Percentiles rank a stretch among this genome's conserved stretches.
Evolutionary conservation across 805 yeast genomes (phyloP).

Genomic region (Sugiyamaella qingdaonensis): DNA sequence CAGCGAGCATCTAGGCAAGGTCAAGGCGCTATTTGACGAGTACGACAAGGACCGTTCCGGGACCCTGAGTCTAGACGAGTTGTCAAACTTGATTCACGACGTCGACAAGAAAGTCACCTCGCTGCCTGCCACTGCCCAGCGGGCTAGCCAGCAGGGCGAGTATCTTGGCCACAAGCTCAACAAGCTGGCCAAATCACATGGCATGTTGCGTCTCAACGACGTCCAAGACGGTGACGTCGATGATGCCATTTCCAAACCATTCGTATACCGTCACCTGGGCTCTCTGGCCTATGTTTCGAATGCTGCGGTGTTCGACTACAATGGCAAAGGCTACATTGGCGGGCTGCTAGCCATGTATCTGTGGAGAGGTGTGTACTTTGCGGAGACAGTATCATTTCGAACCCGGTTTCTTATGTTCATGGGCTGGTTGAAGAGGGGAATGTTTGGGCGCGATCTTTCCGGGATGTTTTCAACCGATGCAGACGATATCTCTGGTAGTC

Average conservation of each 20-base stretch:
- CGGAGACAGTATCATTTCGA: constrained; percentile 61
- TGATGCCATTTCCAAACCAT: constrained; percentile 52
- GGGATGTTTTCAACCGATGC: constrained; percentile 15
- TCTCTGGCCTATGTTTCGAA: constrained; percentile 66
- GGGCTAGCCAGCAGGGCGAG: constrained; percentile 68
- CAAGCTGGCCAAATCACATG: constrained; percentile 45
- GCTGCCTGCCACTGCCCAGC: constrained; percentile 70
- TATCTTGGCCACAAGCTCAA: constrained; percentile 59
- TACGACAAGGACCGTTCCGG: constrained; percentile 49
- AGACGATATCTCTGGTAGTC: not conserved
- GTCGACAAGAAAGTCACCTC: constrained; percentile 62
- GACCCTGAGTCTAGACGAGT: constrained; percentile 48
- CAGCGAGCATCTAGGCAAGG: constrained; percentile 48
- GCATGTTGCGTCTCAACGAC: constrained; percentile 42
- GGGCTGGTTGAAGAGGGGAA: constrained; percentile 61
- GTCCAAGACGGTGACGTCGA: constrained; percentile 53
- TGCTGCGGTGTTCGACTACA: constrained; percentile 64
- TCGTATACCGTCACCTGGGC: constrained; percentile 60
- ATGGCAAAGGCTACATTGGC: constrained; percentile 57
- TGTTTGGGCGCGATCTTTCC: constrained; percentile 35
- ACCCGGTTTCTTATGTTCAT: constrained; percentile 58
- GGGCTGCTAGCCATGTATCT: constrained; percentile 67
- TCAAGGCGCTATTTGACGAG: constrained; percentile 49
- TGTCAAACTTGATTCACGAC: constrained; percentile 46
- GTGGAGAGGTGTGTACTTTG: constrained; percentile 68